Percentiles rank a stretch among this genome's conserved stretches.
These are phyloP conservation scores for Cutaneotrichosporon mucoides DNA, from an alignment of 1,284 basidiomycete genomes.

Conservation along the genomic window DNA sequence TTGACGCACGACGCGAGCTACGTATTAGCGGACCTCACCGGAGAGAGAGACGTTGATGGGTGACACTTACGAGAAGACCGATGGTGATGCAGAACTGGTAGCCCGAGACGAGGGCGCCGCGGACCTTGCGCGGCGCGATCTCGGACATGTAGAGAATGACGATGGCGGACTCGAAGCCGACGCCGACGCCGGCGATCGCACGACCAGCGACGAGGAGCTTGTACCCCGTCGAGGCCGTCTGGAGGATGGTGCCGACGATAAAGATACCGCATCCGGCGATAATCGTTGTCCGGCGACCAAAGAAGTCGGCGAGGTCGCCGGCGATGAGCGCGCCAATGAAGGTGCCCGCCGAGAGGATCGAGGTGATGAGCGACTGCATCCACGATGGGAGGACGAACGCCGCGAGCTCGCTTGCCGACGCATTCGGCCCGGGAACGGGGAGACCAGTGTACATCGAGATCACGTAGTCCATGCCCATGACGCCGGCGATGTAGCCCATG, in stretches of 20 bases:
- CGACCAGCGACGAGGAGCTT: constrained; percentile 48
- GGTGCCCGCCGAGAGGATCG: constrained; percentile 50
- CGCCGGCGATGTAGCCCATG: constrained; percentile 36
- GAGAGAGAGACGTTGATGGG: too few relatives aligned
- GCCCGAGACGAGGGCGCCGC: constrained; percentile 75
- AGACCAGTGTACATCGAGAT: constrained; percentile 8
- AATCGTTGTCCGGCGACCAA: constrained; percentile 48
- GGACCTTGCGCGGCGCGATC: constrained; percentile 63
- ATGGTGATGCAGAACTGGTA: constrained; percentile 84
- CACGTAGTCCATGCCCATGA: constrained; percentile 37
- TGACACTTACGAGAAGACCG: constrained; percentile 57
- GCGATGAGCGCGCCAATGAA: constrained; percentile 50
- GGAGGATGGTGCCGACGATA: constrained; percentile 50
- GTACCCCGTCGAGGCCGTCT: constrained; percentile 45
- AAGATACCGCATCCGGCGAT: constrained; percentile 49
- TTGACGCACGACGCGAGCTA: constrained; percentile 66
- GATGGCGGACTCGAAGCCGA: constrained; percentile 52
- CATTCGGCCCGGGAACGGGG: too few relatives aligned
- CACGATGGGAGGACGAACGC: constrained; percentile 27
- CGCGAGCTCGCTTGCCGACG: background rate
- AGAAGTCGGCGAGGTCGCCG: constrained; percentile 50
- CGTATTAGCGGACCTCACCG: too few relatives aligned
- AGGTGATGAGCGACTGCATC: constrained; percentile 46
- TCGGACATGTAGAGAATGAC: constrained; percentile 64
- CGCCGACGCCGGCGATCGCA: constrained; percentile 52